phyloP scores from a whole-genome alignment of 148 eudicot genomes.

The Heliosperma pusillum region DNA sequence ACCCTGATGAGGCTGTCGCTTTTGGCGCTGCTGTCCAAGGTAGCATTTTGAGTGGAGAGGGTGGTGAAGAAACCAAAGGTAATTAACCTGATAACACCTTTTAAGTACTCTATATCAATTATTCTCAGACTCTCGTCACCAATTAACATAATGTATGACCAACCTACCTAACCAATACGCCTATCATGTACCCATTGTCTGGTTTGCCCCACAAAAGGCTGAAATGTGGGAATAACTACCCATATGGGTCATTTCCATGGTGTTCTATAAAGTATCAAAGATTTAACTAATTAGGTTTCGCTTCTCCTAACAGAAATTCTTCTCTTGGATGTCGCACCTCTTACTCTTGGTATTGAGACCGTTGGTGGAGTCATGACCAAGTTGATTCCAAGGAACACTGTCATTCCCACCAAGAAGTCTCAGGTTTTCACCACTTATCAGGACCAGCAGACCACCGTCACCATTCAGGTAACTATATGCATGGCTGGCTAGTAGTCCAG shows the following conservation, averaged over 20 bases:
- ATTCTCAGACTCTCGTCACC: background rate
- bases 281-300: background rate
- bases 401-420: slow-evolving; percentile 77
- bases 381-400: slow-evolving; percentile 80
- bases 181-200: background rate
- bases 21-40: slow-evolving; percentile 61
- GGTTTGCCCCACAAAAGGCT: too few species aligned
- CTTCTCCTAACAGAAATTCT: slow-evolving; percentile 41
- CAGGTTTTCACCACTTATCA: slow-evolving; percentile 85
- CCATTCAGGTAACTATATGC: slow-evolving; percentile 51
- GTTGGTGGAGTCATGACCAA: slow-evolving; percentile 90
- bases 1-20: slow-evolving; percentile 81
- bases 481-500: too few species aligned
- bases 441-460: slow-evolving; percentile 75
- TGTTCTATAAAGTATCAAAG: too few species aligned
- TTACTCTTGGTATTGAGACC: slow-evolving; percentile 80
- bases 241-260: background rate
- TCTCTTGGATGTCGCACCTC: slow-evolving; percentile 82
- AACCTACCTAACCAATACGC: background rate
- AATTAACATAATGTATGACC: background rate
- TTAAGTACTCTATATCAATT: too few species aligned
- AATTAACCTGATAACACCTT: background rate
- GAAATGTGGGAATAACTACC: too few species aligned
- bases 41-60: slow-evolving; percentile 60
- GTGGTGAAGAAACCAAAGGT: slow-evolving; percentile 57